Evolutionary conservation across 1,139 yeast species (phyloP), one percentile per base, ranked within the genome.

Genomic region (Protomyces gravidus): DNA sequence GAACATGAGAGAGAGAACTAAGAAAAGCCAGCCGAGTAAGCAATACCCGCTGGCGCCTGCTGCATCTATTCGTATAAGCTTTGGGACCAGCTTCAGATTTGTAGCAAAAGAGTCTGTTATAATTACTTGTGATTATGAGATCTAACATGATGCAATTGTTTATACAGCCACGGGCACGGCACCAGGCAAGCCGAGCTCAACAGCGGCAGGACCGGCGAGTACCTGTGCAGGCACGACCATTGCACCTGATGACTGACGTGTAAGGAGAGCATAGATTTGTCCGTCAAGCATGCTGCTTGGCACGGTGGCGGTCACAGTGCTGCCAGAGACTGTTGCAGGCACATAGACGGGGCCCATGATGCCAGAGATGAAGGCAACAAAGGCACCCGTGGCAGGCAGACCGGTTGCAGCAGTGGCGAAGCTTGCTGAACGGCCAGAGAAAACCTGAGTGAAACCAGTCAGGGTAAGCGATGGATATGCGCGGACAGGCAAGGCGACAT

Each of bases 381-480:
- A 62, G 40, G 32, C 17, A 15, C 28, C 40, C 1, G 39, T n/a
- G 7, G 55, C 30, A 23, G 60, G 51, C 6, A 40, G 39, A 4
- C 36, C 30, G 5, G 52, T 48, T 9, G 50, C 48, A 4, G 21
- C 45, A 11, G 63, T 50, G 25, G 51, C 42, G 60, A 63, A 56
- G 27, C 39, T 50, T 39, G 59, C 62, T 15, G 47, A 30, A 65
- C 67, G 66, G 26, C 65, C 69, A 17, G 64, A 69, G 32, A 68
- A 67, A 67, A 66, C 66, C 61, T 66, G 69, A 48, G 65, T 67
- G 13, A 49, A 33, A 27, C 55, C 60, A 5, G 61, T 59, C 32
- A 63, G 50, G 25, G 59, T 59, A 23, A 63, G 47, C 30, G 55
- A 36, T 25, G 64, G 64, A 63, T 63, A 63, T 3, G 65, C 65